Conservation (phyloP, 2,329 filamentous ascomycete species). For the Botryotinia convoluta region DNA sequence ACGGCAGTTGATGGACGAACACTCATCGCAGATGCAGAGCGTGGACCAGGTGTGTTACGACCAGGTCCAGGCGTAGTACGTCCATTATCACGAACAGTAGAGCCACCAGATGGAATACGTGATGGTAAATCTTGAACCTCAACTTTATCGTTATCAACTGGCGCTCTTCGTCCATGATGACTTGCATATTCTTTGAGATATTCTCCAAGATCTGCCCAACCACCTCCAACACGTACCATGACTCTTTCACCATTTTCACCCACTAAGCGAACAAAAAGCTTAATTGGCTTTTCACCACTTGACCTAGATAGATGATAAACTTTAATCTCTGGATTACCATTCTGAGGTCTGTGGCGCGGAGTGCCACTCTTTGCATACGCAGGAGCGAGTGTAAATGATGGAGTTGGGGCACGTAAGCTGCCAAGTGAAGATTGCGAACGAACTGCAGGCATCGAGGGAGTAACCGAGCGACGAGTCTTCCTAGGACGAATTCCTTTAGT, state of each 20-base stretch:
- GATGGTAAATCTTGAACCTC: constrained; percentile 56
- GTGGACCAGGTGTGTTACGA: constrained; percentile 44
- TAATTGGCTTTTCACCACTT: constrained; percentile 83
- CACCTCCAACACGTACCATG: constrained; percentile 96
- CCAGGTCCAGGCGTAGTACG: constrained; percentile 30
- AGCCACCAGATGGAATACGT: constrained; percentile 32
- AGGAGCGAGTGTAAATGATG: constrained; percentile 68
- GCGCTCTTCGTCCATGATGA: constrained; percentile 77
- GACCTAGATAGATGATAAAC: constrained; percentile 87
- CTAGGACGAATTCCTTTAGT: constrained; percentile 34
- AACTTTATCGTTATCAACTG: constrained; percentile 50
- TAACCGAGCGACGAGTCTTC: constrained; percentile 39
- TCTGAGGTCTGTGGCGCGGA: constrained; percentile 47
- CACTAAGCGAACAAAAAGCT: constrained; percentile 89
- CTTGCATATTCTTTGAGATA: constrained; percentile 91
- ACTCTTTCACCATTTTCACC: constrained; percentile 88
- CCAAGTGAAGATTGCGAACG: constrained; percentile 28
- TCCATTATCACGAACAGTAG: constrained; percentile 23
- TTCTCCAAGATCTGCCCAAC: constrained; percentile 96
- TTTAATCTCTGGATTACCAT: constrained; percentile 72
- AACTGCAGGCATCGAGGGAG: constrained; percentile 25
- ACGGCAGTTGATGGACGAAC: constrained; percentile 30
- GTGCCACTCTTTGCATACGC: constrained; percentile 45
- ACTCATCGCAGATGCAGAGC: constrained; percentile 31
- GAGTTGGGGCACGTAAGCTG: constrained; percentile 52